Evolutionary conservation across 2,329 filamentous ascomycete genomes (phyloP), one percentile per base, ranked within the genome.

Genomic region (Botrytis paeoniae): DNA sequence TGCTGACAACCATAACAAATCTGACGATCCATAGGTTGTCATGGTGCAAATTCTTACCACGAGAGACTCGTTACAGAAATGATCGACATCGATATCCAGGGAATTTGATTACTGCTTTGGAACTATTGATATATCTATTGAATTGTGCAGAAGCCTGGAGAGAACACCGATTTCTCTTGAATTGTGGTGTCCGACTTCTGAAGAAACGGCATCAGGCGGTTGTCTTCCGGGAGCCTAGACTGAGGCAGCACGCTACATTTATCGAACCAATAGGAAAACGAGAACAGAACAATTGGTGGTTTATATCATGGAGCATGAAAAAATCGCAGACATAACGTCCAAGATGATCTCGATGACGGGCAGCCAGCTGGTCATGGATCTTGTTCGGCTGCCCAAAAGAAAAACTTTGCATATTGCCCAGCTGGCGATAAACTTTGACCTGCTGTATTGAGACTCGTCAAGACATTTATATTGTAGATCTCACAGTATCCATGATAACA

Each of bases 111-210:
- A 73, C 35, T 32, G 57, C 73, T 18, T 51, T 12, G 2, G 20
- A n/a, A 69, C 32, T 69, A 69, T 51, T 82, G 62, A 83, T 82
- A 10, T 82, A 87, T n/a, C 85, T 89, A 54, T 84, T 87, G 74
- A 86, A 88, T 76, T 88, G 86, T 76, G 87, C 62, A 45, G 62
- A 25, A 39, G 6, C n/a, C 5, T 4, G 9, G 39, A 20, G 10
- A 9, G 16, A 22, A 48, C 7, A 12, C 20, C n/a, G 2, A 4
- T 3, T 22, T 64, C 0, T 61, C 0, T 61, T 61, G 16, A 64
- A 64, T 25, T 25, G 18, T 43, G 39, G 39, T 45, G 41, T 45
- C 2, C 4, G 18, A 32, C 18, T 25, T 25, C 29, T 20, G 22
- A 37, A 32, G 62, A 45, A 64, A 22, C 62, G 1, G 20, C 2